Evolutionary conservation across 306 rosid species (phyloP), one percentile per base, ranked within the genome.

Genomic region (Castanospermum australe): DNA sequence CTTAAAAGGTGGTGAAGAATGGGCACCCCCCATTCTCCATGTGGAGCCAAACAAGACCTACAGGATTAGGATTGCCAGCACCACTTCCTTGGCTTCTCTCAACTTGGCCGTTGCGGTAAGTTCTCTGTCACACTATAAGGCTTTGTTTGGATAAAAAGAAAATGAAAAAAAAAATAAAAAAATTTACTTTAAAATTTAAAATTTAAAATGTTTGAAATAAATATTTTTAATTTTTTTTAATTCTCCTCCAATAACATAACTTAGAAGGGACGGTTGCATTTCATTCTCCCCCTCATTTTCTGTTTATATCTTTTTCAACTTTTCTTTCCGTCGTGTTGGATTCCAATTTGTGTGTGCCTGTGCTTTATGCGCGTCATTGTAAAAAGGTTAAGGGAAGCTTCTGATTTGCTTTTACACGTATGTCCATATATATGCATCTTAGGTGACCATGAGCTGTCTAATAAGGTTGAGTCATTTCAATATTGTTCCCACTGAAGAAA

Each of bases 81-180:
- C 92, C 72, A 94, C 98, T 24, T 86, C 97, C n/a, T 44, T 90
- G n/a, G 92, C 94, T 56, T 76, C 97, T 0, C 94, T 94, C 84
- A 94, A 87, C 87, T 81, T 94, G 68, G 97, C 93, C 88, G 89
- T 94, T 80, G 89, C 86, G 54, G 93, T 94, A 68, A 82, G 85
- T 80, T 20, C 9, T 38, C 7, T 52, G 12, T 52, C 0, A 33
- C 60, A 55, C 45, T 44, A 67, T 22, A n/a, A n/a, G n/a, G n/a
- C n/a, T n/a, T n/a, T n/a, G n/a, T n/a, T n/a, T n/a, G n/a, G n/a
- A n/a, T n/a, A n/a, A n/a, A n/a, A n/a, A n/a, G n/a, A n/a, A n/a
- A n/a, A n/a, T n/a, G n/a, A n/a, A n/a, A n/a, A n/a, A n/a, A n/a
- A n/a, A n/a, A n/a, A n/a, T n/a, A n/a, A n/a, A n/a, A n/a, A n/a